Conservation (phyloP, 305 asterid genomes). For the Euphrasia arctica region DNA sequence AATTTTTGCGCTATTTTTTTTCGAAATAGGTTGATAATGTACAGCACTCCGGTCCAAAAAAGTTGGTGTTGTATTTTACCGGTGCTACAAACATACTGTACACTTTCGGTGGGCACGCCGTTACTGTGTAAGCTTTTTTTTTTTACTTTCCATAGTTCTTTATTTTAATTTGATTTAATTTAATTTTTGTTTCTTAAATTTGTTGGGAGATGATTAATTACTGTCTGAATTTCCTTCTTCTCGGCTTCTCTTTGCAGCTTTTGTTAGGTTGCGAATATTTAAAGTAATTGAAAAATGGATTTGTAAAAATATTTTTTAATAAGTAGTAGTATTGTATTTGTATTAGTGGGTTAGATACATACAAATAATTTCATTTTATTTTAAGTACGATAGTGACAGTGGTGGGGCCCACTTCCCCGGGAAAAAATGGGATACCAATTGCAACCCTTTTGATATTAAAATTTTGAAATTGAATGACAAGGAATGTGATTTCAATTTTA, state of each 20-base stretch:
- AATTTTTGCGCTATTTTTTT: background rate
- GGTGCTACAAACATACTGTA: constrained; percentile 94
- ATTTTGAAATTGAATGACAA: too few species aligned
- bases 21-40: constrained; percentile 60
- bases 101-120: constrained; percentile 97
- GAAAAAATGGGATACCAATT: too few species aligned
- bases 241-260: constrained; percentile 71
- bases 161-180: background rate
- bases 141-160: background rate
- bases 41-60: constrained; percentile 71
- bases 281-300: too few species aligned
- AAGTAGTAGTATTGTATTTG: too few species aligned
- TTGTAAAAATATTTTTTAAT: too few species aligned
- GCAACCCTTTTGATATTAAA: too few species aligned
- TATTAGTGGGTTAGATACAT: too few species aligned
- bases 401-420: too few species aligned
- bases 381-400: too few species aligned
- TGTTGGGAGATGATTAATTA: constrained; percentile 8
- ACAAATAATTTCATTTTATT: too few species aligned
- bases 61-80: constrained; percentile 79
- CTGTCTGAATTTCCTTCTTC: constrained; percentile 3
- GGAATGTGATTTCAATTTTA: too few species aligned
- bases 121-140: constrained; percentile 64
- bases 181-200: background rate
- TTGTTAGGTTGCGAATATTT: constrained; percentile 39